Evolutionary conservation across 805 yeast species (phyloP).

Genomic region (Blastobotrys terrestris): DNA sequence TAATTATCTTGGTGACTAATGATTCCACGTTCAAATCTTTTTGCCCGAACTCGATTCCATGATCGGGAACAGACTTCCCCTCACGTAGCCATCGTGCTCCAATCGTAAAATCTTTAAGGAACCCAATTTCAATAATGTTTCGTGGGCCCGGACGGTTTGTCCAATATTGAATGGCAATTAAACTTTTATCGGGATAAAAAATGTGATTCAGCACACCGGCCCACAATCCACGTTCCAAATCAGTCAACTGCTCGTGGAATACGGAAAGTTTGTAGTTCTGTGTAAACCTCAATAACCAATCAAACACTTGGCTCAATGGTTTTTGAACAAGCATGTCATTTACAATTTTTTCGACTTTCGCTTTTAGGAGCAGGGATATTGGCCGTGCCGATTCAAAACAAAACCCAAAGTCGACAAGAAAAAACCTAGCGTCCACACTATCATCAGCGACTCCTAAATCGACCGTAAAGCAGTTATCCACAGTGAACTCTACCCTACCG

Average conservation of each 20-base stretch:
- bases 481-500: conserved; percentile 67
- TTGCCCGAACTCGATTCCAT: conserved; percentile 28
- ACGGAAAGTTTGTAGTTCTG: conserved; percentile 59
- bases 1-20: conserved; percentile 35
- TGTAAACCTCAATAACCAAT: conserved; percentile 51
- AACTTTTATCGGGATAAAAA: conserved; percentile 48
- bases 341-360: conserved; percentile 47
- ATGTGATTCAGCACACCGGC: conserved; percentile 52
- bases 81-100: conserved; percentile 60
- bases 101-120: conserved; percentile 39
- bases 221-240: conserved; percentile 49
- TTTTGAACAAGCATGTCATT: conserved; percentile 44
- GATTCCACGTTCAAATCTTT: conserved; percentile 31
- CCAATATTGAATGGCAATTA: conserved; percentile 63
- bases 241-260: conserved; percentile 51
- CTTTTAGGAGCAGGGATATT: conserved; percentile 31
- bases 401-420: conserved; percentile 70
- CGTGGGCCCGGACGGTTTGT: conserved; percentile 41
- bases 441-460: conserved; percentile 73
- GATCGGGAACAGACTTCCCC: conserved; percentile 36
- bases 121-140: conserved; percentile 56
- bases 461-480: conserved; percentile 61
- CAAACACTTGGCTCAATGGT: conserved; percentile 50
- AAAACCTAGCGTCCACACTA: conserved; percentile 57
- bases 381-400: conserved; percentile 37